These are phyloP conservation scores for Penicillium sp. DNA, from an alignment of 2,329 filamentous ascomycete genomes.

Conservation along the genomic window DNA sequence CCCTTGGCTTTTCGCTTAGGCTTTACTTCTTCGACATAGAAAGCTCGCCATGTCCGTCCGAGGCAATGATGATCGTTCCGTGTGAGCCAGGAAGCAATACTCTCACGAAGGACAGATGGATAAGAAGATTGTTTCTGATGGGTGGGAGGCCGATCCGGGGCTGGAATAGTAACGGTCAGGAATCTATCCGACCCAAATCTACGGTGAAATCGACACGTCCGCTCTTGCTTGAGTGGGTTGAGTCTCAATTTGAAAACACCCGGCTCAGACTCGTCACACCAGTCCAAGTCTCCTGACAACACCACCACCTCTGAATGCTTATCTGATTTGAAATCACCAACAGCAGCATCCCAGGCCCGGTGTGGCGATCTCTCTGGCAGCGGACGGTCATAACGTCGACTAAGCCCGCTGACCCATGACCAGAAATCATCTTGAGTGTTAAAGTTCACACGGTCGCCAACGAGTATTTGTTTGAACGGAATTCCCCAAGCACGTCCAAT, in stretches of 20 bases:
- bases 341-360: constrained; percentile 37
- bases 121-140: constrained; percentile 24
- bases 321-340: constrained; percentile 31
- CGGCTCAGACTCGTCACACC: constrained; percentile 32
- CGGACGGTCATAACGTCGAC: constrained; percentile 19
- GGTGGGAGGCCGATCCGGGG: constrained; percentile 27
- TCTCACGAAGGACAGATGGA: constrained; percentile 31
- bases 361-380: constrained; percentile 33
- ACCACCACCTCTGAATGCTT: constrained; percentile 40
- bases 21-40: constrained; percentile 44
- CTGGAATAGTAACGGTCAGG: constrained; percentile 40
- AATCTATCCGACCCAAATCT: constrained; percentile 50
- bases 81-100: constrained; percentile 42
- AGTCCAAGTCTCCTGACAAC: constrained; percentile 42
- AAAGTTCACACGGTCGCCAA: constrained; percentile 23
- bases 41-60: constrained; percentile 46
- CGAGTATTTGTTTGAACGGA: constrained; percentile 29
- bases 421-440: constrained; percentile 34
- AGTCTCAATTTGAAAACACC: constrained; percentile 41
- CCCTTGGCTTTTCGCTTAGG: constrained; percentile 27
- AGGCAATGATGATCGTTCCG: constrained; percentile 39
- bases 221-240: constrained; percentile 43
- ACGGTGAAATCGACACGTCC: constrained; percentile 46
- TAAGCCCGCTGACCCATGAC: constrained; percentile 31
- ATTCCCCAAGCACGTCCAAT: constrained; percentile 32